Conservation (phyloP, 2,329 filamentous ascomycete genomes). For the Zymoseptoria tritici region DNA sequence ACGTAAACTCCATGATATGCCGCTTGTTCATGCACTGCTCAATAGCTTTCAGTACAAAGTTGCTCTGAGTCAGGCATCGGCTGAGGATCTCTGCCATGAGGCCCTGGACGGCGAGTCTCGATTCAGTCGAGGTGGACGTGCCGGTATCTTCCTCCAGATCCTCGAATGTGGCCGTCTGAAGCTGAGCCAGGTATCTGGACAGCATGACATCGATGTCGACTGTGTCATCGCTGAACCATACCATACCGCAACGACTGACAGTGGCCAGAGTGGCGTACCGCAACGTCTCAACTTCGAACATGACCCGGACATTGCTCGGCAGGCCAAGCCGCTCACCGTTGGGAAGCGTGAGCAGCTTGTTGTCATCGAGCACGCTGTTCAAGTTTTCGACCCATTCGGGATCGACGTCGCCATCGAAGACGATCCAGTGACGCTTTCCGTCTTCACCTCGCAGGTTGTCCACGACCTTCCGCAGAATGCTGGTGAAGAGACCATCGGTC, state of each 20-base stretch:
- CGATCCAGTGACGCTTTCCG: conserved; percentile 95
- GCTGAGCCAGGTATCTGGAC: conserved; percentile 75
- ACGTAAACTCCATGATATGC: conserved; percentile 98
- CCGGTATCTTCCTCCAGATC: conserved; percentile 91
- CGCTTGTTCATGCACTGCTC: conserved; percentile 68
- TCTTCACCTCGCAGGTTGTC: conserved; percentile 98
- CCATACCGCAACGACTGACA: conserved; percentile 99
- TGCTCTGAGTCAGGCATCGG: conserved; percentile 65
- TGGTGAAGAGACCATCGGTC: conserved; percentile 97
- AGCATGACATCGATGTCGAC: conserved; percentile 92
- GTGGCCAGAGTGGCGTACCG: conserved; percentile 97
- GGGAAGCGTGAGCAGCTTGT: conserved; percentile 91
- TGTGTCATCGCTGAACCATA: conserved; percentile 99
- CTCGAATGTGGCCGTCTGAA: conserved; percentile 79
- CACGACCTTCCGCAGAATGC: conserved; percentile 94
- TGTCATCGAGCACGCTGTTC: conserved; percentile 98
- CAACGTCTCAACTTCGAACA: conserved; percentile 98
- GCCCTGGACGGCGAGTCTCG: conserved; percentile 65
- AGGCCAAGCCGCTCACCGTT: conserved; percentile 97
- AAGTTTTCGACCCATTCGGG: conserved; percentile 99
- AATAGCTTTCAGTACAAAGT: conserved; percentile 73
- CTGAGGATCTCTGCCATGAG: conserved; percentile 74
- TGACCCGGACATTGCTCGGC: conserved; percentile 90
- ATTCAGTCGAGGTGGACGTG: conserved; percentile 49
- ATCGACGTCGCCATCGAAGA: conserved; percentile 98